Evolutionary conservation across 2,329 filamentous ascomycete genomes (phyloP), one percentile per base, ranked within the genome.

Genomic region (Lecanicillium sp.): DNA sequence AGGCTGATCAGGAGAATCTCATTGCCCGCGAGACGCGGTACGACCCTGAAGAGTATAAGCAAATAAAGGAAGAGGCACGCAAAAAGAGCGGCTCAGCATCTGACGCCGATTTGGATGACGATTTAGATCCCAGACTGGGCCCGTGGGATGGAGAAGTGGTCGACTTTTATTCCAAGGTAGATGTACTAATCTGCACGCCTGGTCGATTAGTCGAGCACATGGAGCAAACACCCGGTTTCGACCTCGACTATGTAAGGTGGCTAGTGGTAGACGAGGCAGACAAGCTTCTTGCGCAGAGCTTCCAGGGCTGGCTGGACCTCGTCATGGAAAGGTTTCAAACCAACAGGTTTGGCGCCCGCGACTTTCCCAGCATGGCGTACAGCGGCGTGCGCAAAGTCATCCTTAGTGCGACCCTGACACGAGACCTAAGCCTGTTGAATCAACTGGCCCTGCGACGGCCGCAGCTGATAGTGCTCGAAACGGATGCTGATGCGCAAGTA

Each of bases 181-280:
- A 96, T 56, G 75, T 96, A 25, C 71, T 98, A 18, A 83, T 95
- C 36, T 92, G 87, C 57, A 96, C 90, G 0, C 90, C 90, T 1
- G 92, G 92, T 43, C 78, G 90, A 45, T 73, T 96, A 1, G 87
- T 96, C 4, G 90, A 96, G 51, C 90, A 96, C 58, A 73, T 95
- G 36, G 81, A 83, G 46, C 80, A 81, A 43, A 96, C 90, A 0
- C 76, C 78, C 3, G 88, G 87, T 0, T 95, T 96, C 56, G 76
- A 71, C 0, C 68, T 96, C 16, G 75, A 83, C 41, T 73, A 84
- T 54, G 68, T 95, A 4, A 77, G 85, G 44, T 96, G 89, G 88
- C 69, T 96, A 1, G 77, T 95, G 3, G 83, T 95, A 33, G 90
- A 96, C 51, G 90, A 96, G 62, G 92, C 90, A 9, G 90, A 96